These are phyloP conservation scores for Solanum infundibuliforme DNA, from an alignment of 257 asterid species.

Conservation along the genomic window DNA sequence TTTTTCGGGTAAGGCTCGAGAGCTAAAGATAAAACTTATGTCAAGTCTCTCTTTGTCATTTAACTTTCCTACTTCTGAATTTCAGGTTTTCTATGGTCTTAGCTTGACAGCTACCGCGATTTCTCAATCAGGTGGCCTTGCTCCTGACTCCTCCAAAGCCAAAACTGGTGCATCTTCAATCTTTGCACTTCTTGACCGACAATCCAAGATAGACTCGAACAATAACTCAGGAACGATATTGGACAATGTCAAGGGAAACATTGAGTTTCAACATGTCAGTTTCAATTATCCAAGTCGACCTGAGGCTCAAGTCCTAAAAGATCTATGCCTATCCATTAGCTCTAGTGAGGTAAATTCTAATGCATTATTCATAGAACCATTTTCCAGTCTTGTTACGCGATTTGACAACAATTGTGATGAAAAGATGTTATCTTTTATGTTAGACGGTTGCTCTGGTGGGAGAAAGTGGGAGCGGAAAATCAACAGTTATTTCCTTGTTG, in stretches of 20 bases:
- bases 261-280: constrained; percentile 55
- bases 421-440: not conserved
- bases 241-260: constrained; percentile 59
- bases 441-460: constrained; percentile 55
- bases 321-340: constrained; percentile 47
- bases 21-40: not conserved
- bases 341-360: constrained; percentile 57
- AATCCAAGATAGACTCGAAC: constrained; percentile 63
- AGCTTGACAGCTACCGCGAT: constrained; percentile 81
- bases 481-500: constrained; percentile 38
- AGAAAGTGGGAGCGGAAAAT: constrained; percentile 59
- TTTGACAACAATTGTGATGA: not conserved
- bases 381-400: not conserved
- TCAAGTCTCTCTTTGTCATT: not conserved
- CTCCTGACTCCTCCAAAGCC: constrained; percentile 81
- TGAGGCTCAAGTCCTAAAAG: constrained; percentile 52
- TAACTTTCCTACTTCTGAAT: not conserved
- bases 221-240: constrained; percentile 60
- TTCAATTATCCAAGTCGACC: constrained; percentile 88
- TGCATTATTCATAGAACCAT: not conserved
- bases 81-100: constrained; percentile 81
- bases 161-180: constrained; percentile 77
- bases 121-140: constrained; percentile 74
- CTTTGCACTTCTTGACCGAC: constrained; percentile 58
- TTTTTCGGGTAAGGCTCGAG: constrained; percentile 59